These are phyloP conservation scores for Phytophthora gonapodyides DNA, from an alignment of 352 stramenopile species.

Conservation along the genomic window DNA sequence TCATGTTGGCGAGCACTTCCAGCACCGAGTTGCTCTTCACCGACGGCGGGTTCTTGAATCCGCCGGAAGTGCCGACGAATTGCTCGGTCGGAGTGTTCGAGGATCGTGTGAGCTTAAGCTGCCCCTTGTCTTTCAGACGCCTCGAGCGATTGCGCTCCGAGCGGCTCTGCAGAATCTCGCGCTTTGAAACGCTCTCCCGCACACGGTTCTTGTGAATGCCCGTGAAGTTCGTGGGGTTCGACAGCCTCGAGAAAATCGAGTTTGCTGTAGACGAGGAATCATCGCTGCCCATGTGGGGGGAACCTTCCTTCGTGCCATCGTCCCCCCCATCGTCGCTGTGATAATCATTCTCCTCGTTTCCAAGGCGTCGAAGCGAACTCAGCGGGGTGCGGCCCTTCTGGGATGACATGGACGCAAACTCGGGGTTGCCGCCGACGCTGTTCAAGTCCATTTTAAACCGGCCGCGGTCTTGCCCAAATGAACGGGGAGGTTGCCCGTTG, in stretches of 20 bases:
- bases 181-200: slow-evolving; percentile 78
- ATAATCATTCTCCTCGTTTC: slow-evolving; percentile 39
- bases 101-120: slow-evolving; percentile 53
- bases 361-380: slow-evolving; percentile 36
- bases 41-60: slow-evolving; percentile 56
- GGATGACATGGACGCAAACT: slow-evolving; percentile 42
- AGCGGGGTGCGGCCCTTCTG: slow-evolving; percentile 44
- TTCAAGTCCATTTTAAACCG: slow-evolving; percentile 68
- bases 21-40: slow-evolving; percentile 73
- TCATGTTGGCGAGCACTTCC: slow-evolving; percentile 86
- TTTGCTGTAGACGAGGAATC: slow-evolving; percentile 58
- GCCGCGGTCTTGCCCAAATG: slow-evolving; percentile 36
- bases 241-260: slow-evolving; percentile 86
- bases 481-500: slow-evolving; percentile 18
- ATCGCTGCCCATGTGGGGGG: slow-evolving; percentile 62
- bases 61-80: slow-evolving; percentile 39
- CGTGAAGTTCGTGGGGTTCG: slow-evolving; percentile 88
- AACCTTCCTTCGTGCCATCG: slow-evolving; percentile 44
- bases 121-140: slow-evolving; percentile 66
- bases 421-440: slow-evolving; percentile 44
- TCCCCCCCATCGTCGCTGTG: slow-evolving; percentile 39
- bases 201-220: slow-evolving; percentile 89
- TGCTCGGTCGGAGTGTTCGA: slow-evolving; percentile 61
- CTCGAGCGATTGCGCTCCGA: slow-evolving; percentile 75
- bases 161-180: slow-evolving; percentile 76